Evolutionary conservation across 768 basidiomycete species (phyloP), one percentile per base, ranked within the genome.

Genomic region (Hericium rajendrae): DNA sequence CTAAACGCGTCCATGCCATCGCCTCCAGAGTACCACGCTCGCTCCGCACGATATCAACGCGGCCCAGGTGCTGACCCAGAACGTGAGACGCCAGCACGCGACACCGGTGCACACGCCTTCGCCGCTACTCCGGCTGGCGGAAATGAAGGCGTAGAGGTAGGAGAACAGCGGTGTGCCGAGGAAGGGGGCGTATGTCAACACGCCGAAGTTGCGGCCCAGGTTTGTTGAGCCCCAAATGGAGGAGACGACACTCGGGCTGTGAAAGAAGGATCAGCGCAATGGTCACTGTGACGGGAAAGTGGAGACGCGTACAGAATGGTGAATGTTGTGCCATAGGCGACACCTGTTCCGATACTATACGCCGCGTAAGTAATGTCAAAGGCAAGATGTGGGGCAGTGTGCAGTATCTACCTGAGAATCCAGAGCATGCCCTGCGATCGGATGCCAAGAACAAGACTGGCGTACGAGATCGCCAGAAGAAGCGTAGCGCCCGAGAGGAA

Each of bases 121-220:
- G 9, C 78, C 73, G 58, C 82, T 79, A 2, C 75, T 69, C 3
- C 76, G 77, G 6, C 43, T 46, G 4, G 85, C 78, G 1, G 62
- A 60, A 50, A 88, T 65, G 61, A 84, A 81, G 13, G 90, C 90
- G 59, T 90, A 92, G 0, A 91, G 66, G 67, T 88, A 91, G 2
- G 90, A 89, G 67, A 90, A 91, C 0, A 82, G 38, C 1, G 87
- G 81, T 0, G 88, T 89, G 5, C 88, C 89, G 24, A 82, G 68
- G 68, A 91, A 86, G 4, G 88, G 84, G 0, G 88, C 83, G 62
- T 88, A 89, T 51, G 85, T 81, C 56, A 89, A 65, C 39, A 88
- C 69, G 24, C 88, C 88, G 58, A 82, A 91, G 68, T 92, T 92
- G 57, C 90, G 81, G 9, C 83, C 90, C 4, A 84, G 72, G 59